These are phyloP conservation scores for Aegilops sharonensis DNA, from an alignment of 176 grass and related monocot species.

Conservation along the genomic window DNA sequence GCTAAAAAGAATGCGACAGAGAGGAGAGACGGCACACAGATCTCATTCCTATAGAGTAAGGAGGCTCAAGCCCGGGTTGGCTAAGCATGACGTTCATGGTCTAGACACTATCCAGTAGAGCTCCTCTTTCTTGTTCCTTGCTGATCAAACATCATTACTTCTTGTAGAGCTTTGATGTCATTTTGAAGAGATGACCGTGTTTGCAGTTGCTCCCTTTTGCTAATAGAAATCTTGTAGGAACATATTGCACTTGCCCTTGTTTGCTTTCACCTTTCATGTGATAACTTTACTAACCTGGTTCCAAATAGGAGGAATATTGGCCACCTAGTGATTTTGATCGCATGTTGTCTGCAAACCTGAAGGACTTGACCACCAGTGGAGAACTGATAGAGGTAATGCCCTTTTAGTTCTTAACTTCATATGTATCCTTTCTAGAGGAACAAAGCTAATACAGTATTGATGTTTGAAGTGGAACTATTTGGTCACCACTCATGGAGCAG, in stretches of 20 bases:
- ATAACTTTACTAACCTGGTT: slow-evolving; percentile 20
- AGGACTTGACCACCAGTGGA: slow-evolving; percentile 50
- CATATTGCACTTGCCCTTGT: background rate
- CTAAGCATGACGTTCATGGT: background rate
- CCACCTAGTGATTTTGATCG: slow-evolving; percentile 67
- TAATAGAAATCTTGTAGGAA: background rate
- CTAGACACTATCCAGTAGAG: background rate
- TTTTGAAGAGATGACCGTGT: background rate
- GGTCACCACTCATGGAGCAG: background rate
- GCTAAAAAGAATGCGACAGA: background rate
- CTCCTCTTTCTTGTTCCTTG: background rate
- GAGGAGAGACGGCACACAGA: too few relatives aligned
- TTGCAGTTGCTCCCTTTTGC: background rate
- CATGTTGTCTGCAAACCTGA: slow-evolving; percentile 63
- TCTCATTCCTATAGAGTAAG: too few relatives aligned
- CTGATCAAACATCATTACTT: background rate
- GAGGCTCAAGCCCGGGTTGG: background rate
- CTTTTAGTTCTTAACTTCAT: slow-evolving; percentile 2
- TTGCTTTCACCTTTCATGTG: background rate
- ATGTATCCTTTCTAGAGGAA: background rate
- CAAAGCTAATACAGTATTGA: background rate
- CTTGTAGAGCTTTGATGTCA: background rate
- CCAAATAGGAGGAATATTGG: slow-evolving; percentile 51
- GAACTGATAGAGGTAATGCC: slow-evolving; percentile 68
- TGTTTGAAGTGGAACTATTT: background rate